Evolutionary conservation across 2,329 filamentous ascomycete genomes (phyloP), one percentile per base, ranked within the genome.

Genomic region (Botrytis hyacinthi): DNA sequence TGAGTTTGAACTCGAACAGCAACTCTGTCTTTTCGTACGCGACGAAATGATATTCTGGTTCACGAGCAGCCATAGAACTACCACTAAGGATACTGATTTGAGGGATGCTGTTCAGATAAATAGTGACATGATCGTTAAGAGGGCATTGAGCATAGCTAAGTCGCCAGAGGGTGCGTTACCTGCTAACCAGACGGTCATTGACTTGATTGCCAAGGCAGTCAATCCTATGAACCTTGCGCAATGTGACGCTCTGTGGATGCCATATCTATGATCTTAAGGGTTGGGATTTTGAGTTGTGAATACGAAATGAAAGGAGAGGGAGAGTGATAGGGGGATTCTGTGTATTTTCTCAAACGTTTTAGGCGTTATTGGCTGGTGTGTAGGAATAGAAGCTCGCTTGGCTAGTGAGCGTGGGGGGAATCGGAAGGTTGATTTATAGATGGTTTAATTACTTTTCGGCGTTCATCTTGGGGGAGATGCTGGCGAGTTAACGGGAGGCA

Each of bases 31-130:
- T 74, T 98, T 98, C 82, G 96, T 99, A 76, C 90, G 96, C 10
- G 96, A 99, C 80, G 96, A 99, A 84, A 97, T 99, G 88, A 95
- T 95, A 77, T 97, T 95, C 84, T 99, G 96, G 96, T 95, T 95
- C 78, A 97, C 93, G 4, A 92, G 90, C 76, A 89, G 85, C 76
- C 93, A 97, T 81, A 89, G 94, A 63, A 82, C 85, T 9, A 82
- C 92, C 78, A 88, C 92, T 78, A 88, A 87, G 60, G 89, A 92
- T 54, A 86, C 86, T 9, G 89, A 92, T 80, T 84, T 95, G 72
- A 85, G 92, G 42, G 91, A 94, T 74, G 85, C 89, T 76, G 95
- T 97, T 48, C 91, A 94, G 83, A 86, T 88, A 71, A 99, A 99
- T 82, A 94, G 92, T 77, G 94, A 98, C 74, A 88, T 94, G 78